Conservation (phyloP, 352 stramenopile species). For the Globisporangium ultimum region DNA sequence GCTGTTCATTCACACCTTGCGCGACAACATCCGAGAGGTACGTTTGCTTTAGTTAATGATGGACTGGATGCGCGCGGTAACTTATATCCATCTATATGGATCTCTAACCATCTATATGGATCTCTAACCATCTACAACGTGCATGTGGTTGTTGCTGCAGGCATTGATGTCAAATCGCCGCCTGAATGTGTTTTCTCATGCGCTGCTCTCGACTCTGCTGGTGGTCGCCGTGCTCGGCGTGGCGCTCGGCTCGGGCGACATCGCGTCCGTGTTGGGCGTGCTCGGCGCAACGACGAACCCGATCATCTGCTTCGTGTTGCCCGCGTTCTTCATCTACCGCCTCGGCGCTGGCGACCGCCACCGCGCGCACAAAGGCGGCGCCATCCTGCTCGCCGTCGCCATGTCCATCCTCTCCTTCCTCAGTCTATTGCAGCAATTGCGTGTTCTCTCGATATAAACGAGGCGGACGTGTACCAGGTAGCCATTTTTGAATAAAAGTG, state of each 20-base stretch:
- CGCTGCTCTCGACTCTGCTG: slow-evolving; percentile 34
- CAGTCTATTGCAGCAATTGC: slow-evolving; percentile 55
- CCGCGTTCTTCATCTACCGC: slow-evolving; percentile 69
- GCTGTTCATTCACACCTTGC: slow-evolving; percentile 83
- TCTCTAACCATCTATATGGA: no score
- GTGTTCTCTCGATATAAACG: slow-evolving; percentile 3
- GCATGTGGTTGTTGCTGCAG: neutral
- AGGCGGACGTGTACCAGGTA: neutral
- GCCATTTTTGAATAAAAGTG: neutral
- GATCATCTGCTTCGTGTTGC: slow-evolving; percentile 86
- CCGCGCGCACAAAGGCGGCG: slow-evolving; percentile 37
- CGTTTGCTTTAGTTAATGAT: neutral
- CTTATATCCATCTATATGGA: no score
- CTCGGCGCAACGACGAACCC: slow-evolving; percentile 85
- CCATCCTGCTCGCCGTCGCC: slow-evolving; percentile 38
- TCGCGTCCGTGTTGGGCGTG: slow-evolving; percentile 79
- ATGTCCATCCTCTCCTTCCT: slow-evolving; percentile 43
- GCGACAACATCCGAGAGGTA: slow-evolving; percentile 77
- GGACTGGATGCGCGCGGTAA: neutral
- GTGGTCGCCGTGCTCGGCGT: slow-evolving; percentile 50
- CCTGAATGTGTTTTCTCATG: slow-evolving; percentile 46
- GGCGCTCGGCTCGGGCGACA: slow-evolving; percentile 71
- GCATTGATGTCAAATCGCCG: slow-evolving; percentile 46
- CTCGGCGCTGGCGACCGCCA: slow-evolving; percentile 37
- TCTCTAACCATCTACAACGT: no score